Conservation (phyloP, 2,329 filamentous ascomycete species). For the Teratosphaeria destructans region DNA sequence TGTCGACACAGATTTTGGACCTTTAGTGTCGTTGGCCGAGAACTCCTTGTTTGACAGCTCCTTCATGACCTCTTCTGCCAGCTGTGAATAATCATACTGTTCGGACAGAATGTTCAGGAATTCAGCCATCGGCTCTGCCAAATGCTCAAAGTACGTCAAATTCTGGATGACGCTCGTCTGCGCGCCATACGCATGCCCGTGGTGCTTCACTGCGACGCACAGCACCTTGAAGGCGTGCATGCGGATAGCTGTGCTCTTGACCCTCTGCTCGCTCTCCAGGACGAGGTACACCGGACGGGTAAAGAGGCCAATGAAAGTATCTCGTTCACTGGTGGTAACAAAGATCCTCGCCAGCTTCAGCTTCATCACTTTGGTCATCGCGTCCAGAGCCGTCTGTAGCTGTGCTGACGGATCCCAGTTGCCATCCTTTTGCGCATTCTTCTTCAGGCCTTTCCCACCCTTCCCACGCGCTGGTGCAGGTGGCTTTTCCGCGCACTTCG, state of each 20-base stretch:
- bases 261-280: slow-evolving; percentile 83
- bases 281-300: slow-evolving; percentile 90
- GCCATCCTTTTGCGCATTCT: slow-evolving; percentile 53
- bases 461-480: slow-evolving; percentile 61
- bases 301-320: slow-evolving; percentile 86
- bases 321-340: slow-evolving; percentile 87
- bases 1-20: slow-evolving; percentile 88
- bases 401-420: slow-evolving; percentile 84
- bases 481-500: slow-evolving; percentile 75
- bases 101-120: slow-evolving; percentile 92
- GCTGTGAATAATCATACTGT: slow-evolving; percentile 93
- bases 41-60: slow-evolving; percentile 97
- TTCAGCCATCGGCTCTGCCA: slow-evolving; percentile 98
- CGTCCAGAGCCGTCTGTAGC: slow-evolving; percentile 77
- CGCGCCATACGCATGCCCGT: slow-evolving; percentile 90
- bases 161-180: slow-evolving; percentile 98
- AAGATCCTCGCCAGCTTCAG: slow-evolving; percentile 89
- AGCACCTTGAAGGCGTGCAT: slow-evolving; percentile 98
- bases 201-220: slow-evolving; percentile 93
- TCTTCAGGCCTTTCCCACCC: slow-evolving; percentile 60
- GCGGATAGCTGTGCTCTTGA: slow-evolving; percentile 77
- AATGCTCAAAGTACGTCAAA: slow-evolving; percentile 92
- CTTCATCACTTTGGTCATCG: slow-evolving; percentile 92
- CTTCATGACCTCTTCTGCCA: slow-evolving; percentile 84
- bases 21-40: slow-evolving; percentile 89